phyloP scores from a whole-genome alignment of 2,329 filamentous ascomycete genomes.

The Cladophialophora chaetospira region DNA sequence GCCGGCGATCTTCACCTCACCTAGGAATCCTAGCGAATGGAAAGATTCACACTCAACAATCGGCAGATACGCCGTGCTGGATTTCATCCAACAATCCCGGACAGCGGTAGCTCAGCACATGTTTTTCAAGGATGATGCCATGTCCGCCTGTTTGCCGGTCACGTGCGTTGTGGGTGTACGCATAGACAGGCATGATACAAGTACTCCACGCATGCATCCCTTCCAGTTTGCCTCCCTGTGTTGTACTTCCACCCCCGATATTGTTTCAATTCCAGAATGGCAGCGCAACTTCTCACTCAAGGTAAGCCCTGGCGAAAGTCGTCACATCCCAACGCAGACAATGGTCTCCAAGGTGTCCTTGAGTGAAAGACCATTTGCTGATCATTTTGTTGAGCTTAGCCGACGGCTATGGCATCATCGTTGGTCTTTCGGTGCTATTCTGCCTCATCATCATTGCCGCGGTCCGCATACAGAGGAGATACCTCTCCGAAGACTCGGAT shows the following conservation, averaged over 20 bases:
- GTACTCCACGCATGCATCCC: not conserved
- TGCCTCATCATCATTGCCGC: constrained; percentile 51
- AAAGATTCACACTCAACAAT: not conserved
- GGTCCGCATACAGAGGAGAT: constrained; percentile 49
- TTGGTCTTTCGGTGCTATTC: constrained; percentile 53
- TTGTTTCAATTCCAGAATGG: constrained; percentile 7
- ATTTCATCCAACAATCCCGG: not conserved
- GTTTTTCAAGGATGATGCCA: not conserved
- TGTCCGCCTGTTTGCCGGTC: not conserved
- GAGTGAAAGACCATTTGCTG: too few species aligned
- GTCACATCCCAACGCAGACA: too few species aligned
- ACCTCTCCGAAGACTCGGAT: constrained; percentile 46
- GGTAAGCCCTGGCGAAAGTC: too few species aligned
- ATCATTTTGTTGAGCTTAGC: too few species aligned
- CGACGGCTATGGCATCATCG: constrained; percentile 50
- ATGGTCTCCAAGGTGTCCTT: too few species aligned
- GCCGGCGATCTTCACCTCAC: constrained; percentile 9
- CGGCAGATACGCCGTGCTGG: not conserved
- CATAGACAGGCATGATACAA: not conserved
- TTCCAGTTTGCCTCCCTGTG: not conserved
- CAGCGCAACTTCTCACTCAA: constrained; percentile 37
- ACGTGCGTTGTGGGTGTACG: not conserved
- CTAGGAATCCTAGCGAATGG: constrained; percentile 2
- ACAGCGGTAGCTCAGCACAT: not conserved
- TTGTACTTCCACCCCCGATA: not conserved